These are phyloP conservation scores for Tuber aestivum DNA, from an alignment of 495 filamentous ascomycete genomes.

Conservation along the genomic window DNA sequence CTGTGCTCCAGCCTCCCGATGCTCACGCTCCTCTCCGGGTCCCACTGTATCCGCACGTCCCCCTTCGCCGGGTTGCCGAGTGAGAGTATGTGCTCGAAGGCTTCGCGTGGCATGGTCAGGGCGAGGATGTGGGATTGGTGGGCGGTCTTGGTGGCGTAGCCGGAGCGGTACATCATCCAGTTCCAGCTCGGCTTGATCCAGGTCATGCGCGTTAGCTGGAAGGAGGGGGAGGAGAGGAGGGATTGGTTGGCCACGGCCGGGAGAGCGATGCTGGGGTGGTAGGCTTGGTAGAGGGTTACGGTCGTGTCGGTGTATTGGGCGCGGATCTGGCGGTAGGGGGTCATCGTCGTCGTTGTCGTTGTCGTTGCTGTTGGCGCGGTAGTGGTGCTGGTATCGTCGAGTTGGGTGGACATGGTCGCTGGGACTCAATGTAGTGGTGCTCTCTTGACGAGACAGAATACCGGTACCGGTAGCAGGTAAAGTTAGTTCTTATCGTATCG, in stretches of 20 bases:
- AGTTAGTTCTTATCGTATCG: neutral
- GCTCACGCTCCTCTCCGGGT: constrained; percentile 52
- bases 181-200: constrained; percentile 63
- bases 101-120: constrained; percentile 47
- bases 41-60: constrained; percentile 58
- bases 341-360: neutral
- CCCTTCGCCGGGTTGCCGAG: constrained; percentile 38
- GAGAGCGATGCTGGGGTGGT: constrained; percentile 50
- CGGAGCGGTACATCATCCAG: constrained; percentile 58
- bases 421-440: neutral
- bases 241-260: constrained; percentile 52
- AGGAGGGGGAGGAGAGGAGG: constrained; percentile 51
- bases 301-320: constrained; percentile 48
- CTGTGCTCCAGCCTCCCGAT: constrained; percentile 48
- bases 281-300: constrained; percentile 62
- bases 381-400: neutral
- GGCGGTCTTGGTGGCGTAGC: constrained; percentile 51
- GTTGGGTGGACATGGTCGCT: neutral
- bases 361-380: too few species aligned
- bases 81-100: constrained; percentile 47
- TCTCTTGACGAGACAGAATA: neutral
- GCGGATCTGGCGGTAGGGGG: constrained; percentile 53
- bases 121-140: constrained; percentile 54
- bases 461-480: too few species aligned
- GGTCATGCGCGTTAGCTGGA: constrained; percentile 55